phyloP scores from a whole-genome alignment of 371 early-diverging fungal genomes.

The Mortierella sp. region DNA sequence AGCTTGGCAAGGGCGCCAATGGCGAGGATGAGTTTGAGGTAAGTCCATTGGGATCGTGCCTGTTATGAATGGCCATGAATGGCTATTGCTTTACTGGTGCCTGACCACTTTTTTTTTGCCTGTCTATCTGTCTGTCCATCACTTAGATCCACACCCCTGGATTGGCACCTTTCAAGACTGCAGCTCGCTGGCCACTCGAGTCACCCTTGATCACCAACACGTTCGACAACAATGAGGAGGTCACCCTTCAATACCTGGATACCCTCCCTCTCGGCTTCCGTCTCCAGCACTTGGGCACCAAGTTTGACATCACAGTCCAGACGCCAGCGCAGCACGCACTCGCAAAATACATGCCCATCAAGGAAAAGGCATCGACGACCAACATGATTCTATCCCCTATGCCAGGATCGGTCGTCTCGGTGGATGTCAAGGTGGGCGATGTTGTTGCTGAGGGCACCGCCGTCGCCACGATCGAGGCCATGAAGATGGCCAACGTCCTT shows the following conservation, averaged over 20 bases:
- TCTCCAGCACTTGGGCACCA: constrained; percentile 87
- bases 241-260: constrained; percentile 86
- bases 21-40: constrained; percentile 52
- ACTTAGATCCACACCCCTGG: constrained; percentile 56
- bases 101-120: constrained; percentile 1
- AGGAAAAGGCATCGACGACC: constrained; percentile 76
- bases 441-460: constrained; percentile 85
- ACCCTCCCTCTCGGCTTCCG: constrained; percentile 78
- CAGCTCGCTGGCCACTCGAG: constrained; percentile 79
- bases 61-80: too few relatives aligned
- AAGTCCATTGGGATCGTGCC: constrained; percentile 12
- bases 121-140: neutral
- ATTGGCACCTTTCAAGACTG: constrained; percentile 57
- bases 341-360: constrained; percentile 78
- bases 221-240: constrained; percentile 57
- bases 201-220: constrained; percentile 75
- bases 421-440: constrained; percentile 88
- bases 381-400: constrained; percentile 88
- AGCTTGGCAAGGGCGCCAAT: constrained; percentile 36
- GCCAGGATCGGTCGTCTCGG: constrained; percentile 91
- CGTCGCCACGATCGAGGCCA: constrained; percentile 94
- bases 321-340: constrained; percentile 71
- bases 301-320: constrained; percentile 79
- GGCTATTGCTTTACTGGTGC: too few relatives aligned
- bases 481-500: constrained; percentile 98